A percentile compares a stretch with the other conserved stretches of the same genome.
Conservation (phyloP, 2,329 filamentous ascomycete species). For the Penicillium fuscoglaucum region DNA sequence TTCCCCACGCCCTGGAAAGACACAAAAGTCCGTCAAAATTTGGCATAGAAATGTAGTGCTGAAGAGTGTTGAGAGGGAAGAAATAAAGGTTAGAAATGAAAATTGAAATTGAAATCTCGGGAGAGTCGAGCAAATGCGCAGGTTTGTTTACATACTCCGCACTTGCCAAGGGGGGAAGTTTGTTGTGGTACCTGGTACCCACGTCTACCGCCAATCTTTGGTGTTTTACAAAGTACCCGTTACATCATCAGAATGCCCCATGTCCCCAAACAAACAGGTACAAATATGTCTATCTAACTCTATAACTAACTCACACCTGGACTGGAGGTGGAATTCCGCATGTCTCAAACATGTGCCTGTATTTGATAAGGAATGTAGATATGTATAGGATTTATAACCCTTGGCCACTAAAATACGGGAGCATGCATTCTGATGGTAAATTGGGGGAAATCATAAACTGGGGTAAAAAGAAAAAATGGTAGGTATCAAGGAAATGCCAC, state of each 20-base stretch:
- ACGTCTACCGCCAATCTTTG: not conserved
- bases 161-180: slow-evolving; percentile 27
- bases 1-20: slow-evolving; percentile 17
- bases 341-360: slow-evolving; percentile 19
- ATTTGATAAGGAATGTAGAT: not conserved
- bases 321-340: slow-evolving; percentile 8
- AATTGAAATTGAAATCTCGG: not conserved
- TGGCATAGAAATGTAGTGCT: slow-evolving; percentile 7
- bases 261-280: not conserved
- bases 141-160: slow-evolving; percentile 30
- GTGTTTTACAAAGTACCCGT: slow-evolving; percentile 8
- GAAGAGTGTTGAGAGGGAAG: not conserved
- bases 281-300: slow-evolving; percentile 8
- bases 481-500: slow-evolving; percentile 24
- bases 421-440: not conserved
- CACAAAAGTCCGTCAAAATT: not conserved
- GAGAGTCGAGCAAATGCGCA: slow-evolving; percentile 2
- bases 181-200: slow-evolving; percentile 25
- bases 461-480: slow-evolving; percentile 11
- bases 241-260: slow-evolving; percentile 11
- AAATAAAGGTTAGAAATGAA: not conserved
- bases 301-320: not conserved
- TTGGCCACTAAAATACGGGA: not conserved
- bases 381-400: not conserved
- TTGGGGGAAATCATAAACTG: not conserved